These are phyloP conservation scores for Jaapia argillacea DNA, from an alignment of 768 basidiomycete genomes.

Conservation along the genomic window DNA sequence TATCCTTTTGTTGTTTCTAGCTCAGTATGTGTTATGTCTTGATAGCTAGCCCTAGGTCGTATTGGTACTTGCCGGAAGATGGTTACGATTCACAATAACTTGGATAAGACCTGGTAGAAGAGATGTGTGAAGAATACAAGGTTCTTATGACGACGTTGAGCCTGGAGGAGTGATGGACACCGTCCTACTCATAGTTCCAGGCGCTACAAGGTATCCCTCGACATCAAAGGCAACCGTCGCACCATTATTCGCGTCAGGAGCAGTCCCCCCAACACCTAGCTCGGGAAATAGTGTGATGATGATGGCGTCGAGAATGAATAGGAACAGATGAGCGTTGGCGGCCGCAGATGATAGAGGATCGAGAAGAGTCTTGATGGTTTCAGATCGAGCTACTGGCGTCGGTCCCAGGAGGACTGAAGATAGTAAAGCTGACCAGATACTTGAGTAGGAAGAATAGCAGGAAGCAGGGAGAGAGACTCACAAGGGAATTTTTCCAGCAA, in stretches of 20 bases:
- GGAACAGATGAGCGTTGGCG: slow-evolving; percentile 74
- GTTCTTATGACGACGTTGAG: not conserved
- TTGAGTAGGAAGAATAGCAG: not conserved
- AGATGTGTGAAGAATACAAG: too few species aligned
- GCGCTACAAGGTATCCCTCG: not conserved
- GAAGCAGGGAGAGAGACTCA: slow-evolving; percentile 12
- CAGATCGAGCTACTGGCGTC: slow-evolving; percentile 23
- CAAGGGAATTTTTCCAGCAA: slow-evolving; percentile 34
- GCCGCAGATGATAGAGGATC: slow-evolving; percentile 49
- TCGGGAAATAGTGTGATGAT: slow-evolving; percentile 75
- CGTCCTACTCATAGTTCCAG: not conserved
- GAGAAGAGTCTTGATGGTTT: slow-evolving; percentile 41
- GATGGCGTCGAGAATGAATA: slow-evolving; percentile 65
- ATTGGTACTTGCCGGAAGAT: too few species aligned
- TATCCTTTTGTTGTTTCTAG: too few species aligned
- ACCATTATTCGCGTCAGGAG: not conserved
- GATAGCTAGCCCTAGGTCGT: too few species aligned
- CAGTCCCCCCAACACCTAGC: slow-evolving; percentile 27
- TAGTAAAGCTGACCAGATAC: slow-evolving; percentile 23
- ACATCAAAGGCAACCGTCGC: too few species aligned
- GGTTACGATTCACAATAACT: too few species aligned
- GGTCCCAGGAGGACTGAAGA: slow-evolving; percentile 47
- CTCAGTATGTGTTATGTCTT: too few species aligned
- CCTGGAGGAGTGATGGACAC: not conserved
- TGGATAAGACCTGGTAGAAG: too few species aligned